Evolutionary conservation across 140 eudicot species (phyloP).

Genomic region (Flaveria floridana): DNA sequence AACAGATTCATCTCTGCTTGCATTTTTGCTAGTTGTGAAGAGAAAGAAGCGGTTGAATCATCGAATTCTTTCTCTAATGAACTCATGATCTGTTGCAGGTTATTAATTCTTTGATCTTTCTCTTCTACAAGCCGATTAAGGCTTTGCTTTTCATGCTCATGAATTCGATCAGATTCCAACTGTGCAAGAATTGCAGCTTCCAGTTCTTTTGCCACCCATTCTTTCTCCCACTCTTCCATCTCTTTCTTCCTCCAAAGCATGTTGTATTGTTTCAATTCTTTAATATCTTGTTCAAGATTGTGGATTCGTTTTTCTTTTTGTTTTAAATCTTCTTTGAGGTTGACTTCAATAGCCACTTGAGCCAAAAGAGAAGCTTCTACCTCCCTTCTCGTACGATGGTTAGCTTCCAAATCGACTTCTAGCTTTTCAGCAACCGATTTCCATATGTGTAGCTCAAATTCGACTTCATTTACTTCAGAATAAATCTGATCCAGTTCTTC

Average conservation of each 20-base stretch:
- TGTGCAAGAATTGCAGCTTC: conserved; percentile 57
- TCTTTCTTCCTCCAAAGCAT: conserved; percentile 28
- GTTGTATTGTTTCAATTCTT: conserved; percentile 28
- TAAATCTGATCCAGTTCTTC: conserved; percentile 52
- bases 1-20: conserved; percentile 43
- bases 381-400: conserved; percentile 46
- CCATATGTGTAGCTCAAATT: conserved; percentile 74
- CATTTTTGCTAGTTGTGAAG: conserved; percentile 45
- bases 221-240: conserved; percentile 42
- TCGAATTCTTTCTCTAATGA: conserved; percentile 58
- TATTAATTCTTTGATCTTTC: conserved; percentile 51
- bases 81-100: conserved; percentile 53
- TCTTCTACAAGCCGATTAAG: conserved; percentile 52
- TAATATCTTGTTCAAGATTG: conserved; percentile 50
- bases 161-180: conserved; percentile 41
- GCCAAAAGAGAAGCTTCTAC: conserved; percentile 71
- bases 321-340: conserved; percentile 62
- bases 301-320: conserved; percentile 56
- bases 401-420: conserved; percentile 48
- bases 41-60: conserved; percentile 51
- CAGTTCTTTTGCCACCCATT: conserved; percentile 58
- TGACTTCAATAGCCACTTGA: conserved; percentile 64
- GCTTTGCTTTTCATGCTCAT: conserved; percentile 41
- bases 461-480: conserved; percentile 61
- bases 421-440: conserved; percentile 59